Evolutionary conservation across 306 rosid genomes (phyloP).

Genomic region (Crataegus laevigata): DNA sequence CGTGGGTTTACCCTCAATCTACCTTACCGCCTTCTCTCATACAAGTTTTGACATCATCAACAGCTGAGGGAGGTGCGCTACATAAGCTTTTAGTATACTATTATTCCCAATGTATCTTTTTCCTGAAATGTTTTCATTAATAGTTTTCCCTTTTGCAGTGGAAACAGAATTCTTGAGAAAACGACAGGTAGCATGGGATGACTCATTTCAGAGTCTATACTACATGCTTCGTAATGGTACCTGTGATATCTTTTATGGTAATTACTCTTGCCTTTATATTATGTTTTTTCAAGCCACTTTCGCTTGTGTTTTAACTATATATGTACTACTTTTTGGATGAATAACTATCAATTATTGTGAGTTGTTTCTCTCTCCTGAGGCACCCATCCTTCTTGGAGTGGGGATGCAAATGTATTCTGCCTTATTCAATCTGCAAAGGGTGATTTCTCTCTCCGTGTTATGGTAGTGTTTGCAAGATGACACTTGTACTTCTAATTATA

Average conservation of each 20-base stretch:
- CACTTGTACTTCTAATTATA: background rate
- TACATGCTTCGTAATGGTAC: slow-evolving; percentile 67
- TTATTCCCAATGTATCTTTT: background rate
- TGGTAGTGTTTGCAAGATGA: background rate
- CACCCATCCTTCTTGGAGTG: background rate
- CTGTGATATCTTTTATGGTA: slow-evolving; percentile 92
- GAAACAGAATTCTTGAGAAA: slow-evolving; percentile 69
- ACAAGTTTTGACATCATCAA: slow-evolving; percentile 60
- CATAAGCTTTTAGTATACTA: background rate
- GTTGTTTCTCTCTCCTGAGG: background rate
- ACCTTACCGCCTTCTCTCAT: slow-evolving; percentile 52
- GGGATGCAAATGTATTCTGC: background rate
- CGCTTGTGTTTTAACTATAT: background rate
- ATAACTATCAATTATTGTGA: background rate
- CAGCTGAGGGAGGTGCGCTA: slow-evolving; percentile 53
- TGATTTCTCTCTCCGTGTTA: background rate
- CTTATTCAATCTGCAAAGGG: background rate
- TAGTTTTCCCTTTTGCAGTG: slow-evolving; percentile 24
- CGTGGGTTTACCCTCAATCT: slow-evolving; percentile 95
- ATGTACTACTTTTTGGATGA: slow-evolving; percentile 1
- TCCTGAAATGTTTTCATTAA: slow-evolving; percentile 6
- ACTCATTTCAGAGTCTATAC: slow-evolving; percentile 82
- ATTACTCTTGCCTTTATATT: slow-evolving; percentile 4
- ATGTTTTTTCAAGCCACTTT: background rate
- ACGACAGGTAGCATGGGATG: slow-evolving; percentile 78